Evolutionary conservation across 352 stramenopile genomes (phyloP).

Genomic region (Paralagenidium karlingii): DNA sequence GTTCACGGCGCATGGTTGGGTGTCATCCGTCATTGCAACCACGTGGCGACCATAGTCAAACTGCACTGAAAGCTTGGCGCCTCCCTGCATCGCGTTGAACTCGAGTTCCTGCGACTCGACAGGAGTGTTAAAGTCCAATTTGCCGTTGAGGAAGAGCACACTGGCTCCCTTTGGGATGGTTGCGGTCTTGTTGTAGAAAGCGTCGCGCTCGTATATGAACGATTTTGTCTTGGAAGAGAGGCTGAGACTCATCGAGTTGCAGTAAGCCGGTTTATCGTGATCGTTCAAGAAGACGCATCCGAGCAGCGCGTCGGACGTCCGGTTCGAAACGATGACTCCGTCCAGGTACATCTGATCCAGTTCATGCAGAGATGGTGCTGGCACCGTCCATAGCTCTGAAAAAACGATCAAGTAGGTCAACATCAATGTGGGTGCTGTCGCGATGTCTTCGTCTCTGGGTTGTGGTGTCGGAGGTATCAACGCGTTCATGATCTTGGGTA

Average conservation of each 20-base stretch:
- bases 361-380: slow-evolving; percentile 10
- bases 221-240: too few species aligned
- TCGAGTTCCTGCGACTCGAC: slow-evolving; percentile 19
- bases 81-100: slow-evolving; percentile 8
- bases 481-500: neutral
- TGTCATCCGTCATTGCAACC: too few species aligned
- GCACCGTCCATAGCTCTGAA: slow-evolving; percentile 12
- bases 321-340: slow-evolving; percentile 13
- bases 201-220: slow-evolving; percentile 20
- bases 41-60: slow-evolving; percentile 29
- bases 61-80: slow-evolving; percentile 24
- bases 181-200: slow-evolving; percentile 19
- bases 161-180: slow-evolving; percentile 13
- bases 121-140: slow-evolving; percentile 24
- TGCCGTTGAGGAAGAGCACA: slow-evolving; percentile 25
- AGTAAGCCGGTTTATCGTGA: too few species aligned
- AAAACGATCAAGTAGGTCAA: slow-evolving; percentile 13
- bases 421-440: slow-evolving; percentile 1
- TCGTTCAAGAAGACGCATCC: too few species aligned
- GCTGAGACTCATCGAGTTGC: too few species aligned
- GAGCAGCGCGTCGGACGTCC: too few species aligned
- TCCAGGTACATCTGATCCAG: slow-evolving; percentile 7
- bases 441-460: neutral
- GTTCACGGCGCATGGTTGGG: too few species aligned
- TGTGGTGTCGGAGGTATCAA: too few species aligned